Base-by-base conservation (phyloP, 129 eudicot species). In the Mikania micrantha region DNA sequence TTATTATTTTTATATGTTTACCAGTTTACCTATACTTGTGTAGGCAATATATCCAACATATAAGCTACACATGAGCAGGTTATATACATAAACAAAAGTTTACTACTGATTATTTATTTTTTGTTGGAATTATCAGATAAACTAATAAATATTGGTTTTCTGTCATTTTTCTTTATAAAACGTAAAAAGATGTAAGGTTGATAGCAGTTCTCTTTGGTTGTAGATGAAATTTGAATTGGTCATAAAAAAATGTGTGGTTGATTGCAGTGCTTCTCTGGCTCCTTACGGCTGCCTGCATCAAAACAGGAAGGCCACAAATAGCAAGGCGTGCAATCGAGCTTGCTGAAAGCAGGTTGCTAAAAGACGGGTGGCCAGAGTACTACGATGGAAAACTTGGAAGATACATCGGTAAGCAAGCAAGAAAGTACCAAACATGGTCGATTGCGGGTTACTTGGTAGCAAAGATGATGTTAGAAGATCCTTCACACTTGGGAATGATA, bases 261-360 rank as follows among this genome's bases (percentile, higher is more conserved):
- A 20, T n/a, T 40, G 74, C 89, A 87, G 94, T 87, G 61, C 89
- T 87, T 39, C 60, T 87, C 39, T 87, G 94, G 94, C 40, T 87
- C 65, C 73, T 87, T 66, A 87, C 94, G 69, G 94, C 94, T 12
- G 94, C 94, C n/a, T 83, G 94, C 77, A 87, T 87, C 71, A 87
- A 87, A 74, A 83, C 94, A 28, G 94, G 94, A 40, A 60, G 94
- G 48, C 86, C 87, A 4, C 94, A 87, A 59, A 87, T 87, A 34
- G 94, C 89, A 32, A 81, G 89, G 79, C 77, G 79, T 41, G 94
- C 94, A 32, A 83, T 87, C 60, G 94, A 87, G 35, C 81, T 87
- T 9, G 89, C 89, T n/a, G 94, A 87, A 67, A 71, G 80, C 67
- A 88, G 94, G 6, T 44, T 87, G 58, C 85, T 83, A 12, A 87